Conservation (phyloP, 2,329 filamentous ascomycete genomes). For the Penicillium sp. region DNA sequence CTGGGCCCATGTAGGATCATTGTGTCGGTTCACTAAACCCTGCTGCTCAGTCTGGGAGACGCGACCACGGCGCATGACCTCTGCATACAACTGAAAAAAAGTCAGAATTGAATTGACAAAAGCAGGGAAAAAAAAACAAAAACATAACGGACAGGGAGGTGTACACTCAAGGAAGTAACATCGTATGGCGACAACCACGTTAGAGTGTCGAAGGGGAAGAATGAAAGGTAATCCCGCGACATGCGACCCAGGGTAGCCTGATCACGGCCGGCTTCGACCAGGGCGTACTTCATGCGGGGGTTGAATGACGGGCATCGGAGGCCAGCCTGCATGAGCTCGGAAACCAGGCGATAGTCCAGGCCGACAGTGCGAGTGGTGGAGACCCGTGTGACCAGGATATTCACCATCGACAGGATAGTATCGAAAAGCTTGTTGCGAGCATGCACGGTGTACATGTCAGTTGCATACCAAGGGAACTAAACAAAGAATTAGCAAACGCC, state of each 20-base stretch:
- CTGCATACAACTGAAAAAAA: conserved; percentile 7
- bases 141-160: conserved; percentile 1
- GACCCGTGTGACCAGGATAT: conserved; percentile 63
- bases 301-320: conserved; percentile 43
- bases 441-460: conserved; percentile 43
- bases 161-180: conserved; percentile 27
- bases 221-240: conserved; percentile 1
- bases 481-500: conserved; percentile 6
- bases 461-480: conserved; percentile 50
- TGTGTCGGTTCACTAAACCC: conserved; percentile 1
- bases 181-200: conserved; percentile 23
- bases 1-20: neutral
- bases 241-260: neutral
- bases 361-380: conserved; percentile 39
- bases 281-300: conserved; percentile 41
- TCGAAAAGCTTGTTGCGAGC: conserved; percentile 47
- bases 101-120: neutral
- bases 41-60: neutral
- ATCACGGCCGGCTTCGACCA: conserved; percentile 4
- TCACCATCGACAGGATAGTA: conserved; percentile 53
- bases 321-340: conserved; percentile 40
- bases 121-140: neutral
- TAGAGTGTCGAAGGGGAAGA: conserved; percentile 41
- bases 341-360: conserved; percentile 37
- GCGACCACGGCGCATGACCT: conserved; percentile 3